A percentile compares a stretch with the other conserved stretches of the same genome.
These are phyloP conservation scores for Ophiocytium majus DNA, from an alignment of 352 stramenopile genomes.

Conservation along the genomic window DNA sequence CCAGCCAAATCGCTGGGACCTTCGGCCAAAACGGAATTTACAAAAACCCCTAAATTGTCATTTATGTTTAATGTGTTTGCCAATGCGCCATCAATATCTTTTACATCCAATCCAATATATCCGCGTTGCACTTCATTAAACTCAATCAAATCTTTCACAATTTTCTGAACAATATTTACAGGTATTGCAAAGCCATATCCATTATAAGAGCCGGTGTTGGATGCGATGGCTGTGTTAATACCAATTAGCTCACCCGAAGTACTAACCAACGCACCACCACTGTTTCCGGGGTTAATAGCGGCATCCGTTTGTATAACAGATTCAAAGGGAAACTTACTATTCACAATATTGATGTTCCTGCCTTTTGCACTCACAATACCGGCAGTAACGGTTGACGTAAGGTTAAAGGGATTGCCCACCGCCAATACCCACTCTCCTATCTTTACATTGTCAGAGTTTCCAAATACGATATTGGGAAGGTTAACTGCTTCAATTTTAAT, in stretches of 20 bases:
- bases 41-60: background rate
- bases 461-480: background rate
- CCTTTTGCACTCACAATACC: conserved; percentile 10
- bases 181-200: background rate
- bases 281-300: background rate
- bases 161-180: conserved; percentile 8
- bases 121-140: background rate
- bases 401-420: conserved; percentile 9
- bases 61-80: background rate
- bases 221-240: conserved; percentile 17
- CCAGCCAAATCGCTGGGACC: background rate
- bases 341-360: background rate
- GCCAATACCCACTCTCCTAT: conserved; percentile 14
- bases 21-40: background rate
- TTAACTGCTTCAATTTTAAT: background rate
- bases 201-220: background rate
- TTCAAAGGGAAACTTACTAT: background rate
- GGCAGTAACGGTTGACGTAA: background rate
- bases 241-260: background rate
- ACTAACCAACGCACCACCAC: conserved; percentile 11
- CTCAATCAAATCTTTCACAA: background rate
- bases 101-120: background rate
- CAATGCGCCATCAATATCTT: background rate
- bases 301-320: conserved; percentile 9
- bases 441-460: background rate